Base-by-base conservation (phyloP, 805 yeast genomes). In the Lipomyces chichibuensis region DNA sequence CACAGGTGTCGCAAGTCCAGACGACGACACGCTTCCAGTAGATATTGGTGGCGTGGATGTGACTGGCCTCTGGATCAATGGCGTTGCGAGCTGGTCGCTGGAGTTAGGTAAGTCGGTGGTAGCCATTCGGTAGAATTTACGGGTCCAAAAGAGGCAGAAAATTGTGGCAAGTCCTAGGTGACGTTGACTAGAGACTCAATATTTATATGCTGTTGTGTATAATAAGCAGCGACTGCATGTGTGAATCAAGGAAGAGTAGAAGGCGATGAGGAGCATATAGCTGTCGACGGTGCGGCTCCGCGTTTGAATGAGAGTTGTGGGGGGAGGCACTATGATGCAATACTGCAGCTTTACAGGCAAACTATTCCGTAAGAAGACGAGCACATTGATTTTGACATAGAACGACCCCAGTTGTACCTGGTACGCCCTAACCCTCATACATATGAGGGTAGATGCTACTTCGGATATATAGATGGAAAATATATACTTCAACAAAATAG, bases 41-140 rank as follows among this genome's bases (percentile, higher is more conserved):
- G 56, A 53, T 46, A 39, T 43, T n/a, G 65, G 60, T 3, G 65
- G 65, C 49, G 65, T 56, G 60, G 56, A 55, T 9, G 64, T 23
- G 49, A 43, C 49, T 3, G n/a, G 49, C 23, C 49, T 17, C 13
- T 43, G 49, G 23, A 43, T 43, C 49, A 43, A 43, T 17, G 20
- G 49, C 23, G 23, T 23, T 43, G 49, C 49, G 23, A 43, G 49
- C 14, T 43, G 49, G 49, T 43, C 49, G 11, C 43, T 13, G 17
- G 49, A 17, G 49, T 43, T 43, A 7, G 49, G 6, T n/a, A 43
- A 17, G 49, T 43, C 49, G 23, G 13, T 43, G 49, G 49, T 6
- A 43, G 49, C 49, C 49, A 43, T 43, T 43, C 23, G n/a, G 20
- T n/a, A 8, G 49, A 8, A 17, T 17, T 17, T 43, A n/a, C 49